phyloP scores from a whole-genome alignment of 208 protist species.

The Acanthamoeba castellanii region DNA sequence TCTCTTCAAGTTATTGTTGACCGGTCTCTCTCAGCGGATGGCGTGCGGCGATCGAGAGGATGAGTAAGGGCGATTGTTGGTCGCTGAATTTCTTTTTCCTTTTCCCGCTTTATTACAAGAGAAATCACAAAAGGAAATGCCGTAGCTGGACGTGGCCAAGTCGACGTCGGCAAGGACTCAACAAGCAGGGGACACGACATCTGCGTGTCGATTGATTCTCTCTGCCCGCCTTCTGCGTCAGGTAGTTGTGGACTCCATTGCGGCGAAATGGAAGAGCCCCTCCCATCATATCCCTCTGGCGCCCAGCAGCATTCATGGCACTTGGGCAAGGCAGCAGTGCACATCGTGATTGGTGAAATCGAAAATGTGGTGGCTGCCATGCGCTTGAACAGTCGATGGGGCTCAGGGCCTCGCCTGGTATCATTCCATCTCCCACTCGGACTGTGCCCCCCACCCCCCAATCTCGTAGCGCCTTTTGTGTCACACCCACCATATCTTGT shows the following conservation, averaged over 20 bases:
- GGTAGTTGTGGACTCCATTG: not conserved
- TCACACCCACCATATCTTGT: not conserved
- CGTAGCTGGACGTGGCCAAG: too few species aligned
- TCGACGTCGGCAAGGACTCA: too few species aligned
- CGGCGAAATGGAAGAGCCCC: not conserved
- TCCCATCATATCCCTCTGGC: too few species aligned
- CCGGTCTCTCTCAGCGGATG: too few species aligned
- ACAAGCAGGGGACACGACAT: too few species aligned
- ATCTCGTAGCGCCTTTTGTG: not conserved
- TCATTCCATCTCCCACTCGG: not conserved
- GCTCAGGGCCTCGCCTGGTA: slow-evolving; percentile 40
- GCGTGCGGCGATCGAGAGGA: too few species aligned
- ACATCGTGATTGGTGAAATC: slow-evolving; percentile 70
- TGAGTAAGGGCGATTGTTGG: too few species aligned
- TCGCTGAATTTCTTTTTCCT: too few species aligned
- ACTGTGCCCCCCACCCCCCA: not conserved
- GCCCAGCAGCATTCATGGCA: not conserved
- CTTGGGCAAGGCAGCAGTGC: slow-evolving; percentile 29
- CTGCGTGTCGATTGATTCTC: not conserved
- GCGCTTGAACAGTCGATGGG: slow-evolving; percentile 54
- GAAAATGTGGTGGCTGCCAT: slow-evolving; percentile 66
- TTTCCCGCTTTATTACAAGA: too few species aligned
- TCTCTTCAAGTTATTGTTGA: too few species aligned
- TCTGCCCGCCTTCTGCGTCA: not conserved
- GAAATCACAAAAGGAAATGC: too few species aligned